A percentile compares a stretch with the other conserved stretches of the same genome.
Conservation (phyloP, 495 filamentous ascomycete species). For the Annulohypoxylon maeteangense region DNA sequence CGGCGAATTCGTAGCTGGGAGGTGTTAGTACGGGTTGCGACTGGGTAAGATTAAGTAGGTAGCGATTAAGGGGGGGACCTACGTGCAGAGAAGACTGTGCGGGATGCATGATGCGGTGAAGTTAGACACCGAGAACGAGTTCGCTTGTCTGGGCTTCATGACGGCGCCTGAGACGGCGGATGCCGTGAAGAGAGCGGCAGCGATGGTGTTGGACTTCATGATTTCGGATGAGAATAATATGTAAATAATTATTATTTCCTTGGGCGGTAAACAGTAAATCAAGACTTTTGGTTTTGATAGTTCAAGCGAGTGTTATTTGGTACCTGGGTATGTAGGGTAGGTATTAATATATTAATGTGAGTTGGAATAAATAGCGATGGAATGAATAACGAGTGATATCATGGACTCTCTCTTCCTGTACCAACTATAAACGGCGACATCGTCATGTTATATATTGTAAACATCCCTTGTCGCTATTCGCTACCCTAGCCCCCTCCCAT, state of each 20-base stretch:
- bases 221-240: neutral
- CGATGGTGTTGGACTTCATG: conserved; percentile 29
- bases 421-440: neutral
- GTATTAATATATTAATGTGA: neutral
- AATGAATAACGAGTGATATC: neutral
- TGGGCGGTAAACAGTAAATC: neutral
- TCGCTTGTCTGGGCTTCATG: conserved; percentile 14
- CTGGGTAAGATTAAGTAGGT: neutral
- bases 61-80: neutral
- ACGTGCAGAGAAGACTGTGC: conserved; percentile 36
- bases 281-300: neutral
- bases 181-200: conserved; percentile 31
- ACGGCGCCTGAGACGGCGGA: conserved; percentile 27
- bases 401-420: neutral
- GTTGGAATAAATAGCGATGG: neutral
- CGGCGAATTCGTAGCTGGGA: conserved; percentile 30
- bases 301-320: neutral
- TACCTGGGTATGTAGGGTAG: no score
- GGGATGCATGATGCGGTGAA: conserved; percentile 37
- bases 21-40: neutral
- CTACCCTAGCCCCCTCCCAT: neutral
- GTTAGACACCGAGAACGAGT: conserved; percentile 20
- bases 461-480: neutral
- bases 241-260: neutral
- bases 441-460: neutral